Evolutionary conservation across 2,329 filamentous ascomycete genomes (phyloP).

Genomic region (Xylaria sp.): DNA sequence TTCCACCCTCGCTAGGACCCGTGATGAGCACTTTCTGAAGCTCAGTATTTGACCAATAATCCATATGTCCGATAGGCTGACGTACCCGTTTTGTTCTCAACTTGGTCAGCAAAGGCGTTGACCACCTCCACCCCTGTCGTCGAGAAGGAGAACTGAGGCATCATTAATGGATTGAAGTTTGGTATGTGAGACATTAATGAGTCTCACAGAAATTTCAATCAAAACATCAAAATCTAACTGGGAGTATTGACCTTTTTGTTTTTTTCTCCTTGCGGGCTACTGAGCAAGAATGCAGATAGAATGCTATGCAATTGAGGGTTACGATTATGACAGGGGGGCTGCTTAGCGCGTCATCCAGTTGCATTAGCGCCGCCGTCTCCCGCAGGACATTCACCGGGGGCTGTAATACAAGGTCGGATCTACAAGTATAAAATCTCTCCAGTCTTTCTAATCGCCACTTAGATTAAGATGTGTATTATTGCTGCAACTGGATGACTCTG

Average conservation of each 20-base stretch:
- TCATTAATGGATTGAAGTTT: not conserved
- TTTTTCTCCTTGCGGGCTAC: not conserved
- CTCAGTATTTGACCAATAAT: not conserved
- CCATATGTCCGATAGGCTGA: not conserved
- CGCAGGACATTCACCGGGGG: not conserved
- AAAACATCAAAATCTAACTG: not conserved
- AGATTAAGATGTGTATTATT: not conserved
- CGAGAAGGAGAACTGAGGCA: not conserved
- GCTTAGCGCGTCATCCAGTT: constrained; percentile 1
- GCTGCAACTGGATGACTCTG: not conserved
- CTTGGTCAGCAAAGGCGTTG: not conserved
- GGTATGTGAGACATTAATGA: not conserved
- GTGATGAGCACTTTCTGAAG: constrained; percentile 14
- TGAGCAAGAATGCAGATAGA: not conserved
- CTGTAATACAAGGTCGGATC: not conserved
- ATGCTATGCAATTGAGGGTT: too few species aligned
- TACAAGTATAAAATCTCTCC: not conserved
- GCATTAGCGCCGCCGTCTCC: not conserved
- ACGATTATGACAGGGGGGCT: not conserved
- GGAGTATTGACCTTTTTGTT: not conserved
- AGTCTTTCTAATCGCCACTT: not conserved
- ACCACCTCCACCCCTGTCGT: not conserved
- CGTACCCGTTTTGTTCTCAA: not conserved
- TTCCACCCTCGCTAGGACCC: constrained; percentile 22
- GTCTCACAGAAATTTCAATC: not conserved